These are phyloP conservation scores for Colletotrichum horii DNA, from an alignment of 2,329 filamentous ascomycete species.

Conservation along the genomic window DNA sequence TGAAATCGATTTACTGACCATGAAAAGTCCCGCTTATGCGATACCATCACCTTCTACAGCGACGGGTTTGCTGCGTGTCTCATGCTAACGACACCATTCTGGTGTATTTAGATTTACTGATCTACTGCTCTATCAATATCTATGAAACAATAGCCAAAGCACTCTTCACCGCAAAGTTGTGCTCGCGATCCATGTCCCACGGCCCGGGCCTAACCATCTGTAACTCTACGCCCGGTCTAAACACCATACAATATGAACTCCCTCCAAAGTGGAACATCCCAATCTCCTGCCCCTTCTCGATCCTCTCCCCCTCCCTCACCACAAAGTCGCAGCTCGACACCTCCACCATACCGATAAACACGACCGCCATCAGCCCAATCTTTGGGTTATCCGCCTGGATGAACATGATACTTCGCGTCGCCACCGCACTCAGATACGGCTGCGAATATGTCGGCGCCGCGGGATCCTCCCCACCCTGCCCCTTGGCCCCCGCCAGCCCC, in stretches of 20 bases:
- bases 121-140: background rate
- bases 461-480: slow-evolving; percentile 18
- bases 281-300: slow-evolving; percentile 73
- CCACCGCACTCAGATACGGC: slow-evolving; percentile 70
- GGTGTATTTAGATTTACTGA: no score
- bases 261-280: slow-evolving; percentile 87
- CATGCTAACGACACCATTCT: no score
- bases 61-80: no score
- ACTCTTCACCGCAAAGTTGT: background rate
- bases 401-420: slow-evolving; percentile 72
- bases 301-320: slow-evolving; percentile 66
- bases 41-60: no score
- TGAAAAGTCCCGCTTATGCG: no score
- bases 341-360: slow-evolving; percentile 79
- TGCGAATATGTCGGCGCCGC: slow-evolving; percentile 48
- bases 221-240: slow-evolving; percentile 60
- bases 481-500: slow-evolving; percentile 25
- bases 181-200: background rate
- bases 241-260: slow-evolving; percentile 71
- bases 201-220: slow-evolving; percentile 19
- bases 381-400: slow-evolving; percentile 71
- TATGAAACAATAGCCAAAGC: background rate
- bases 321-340: slow-evolving; percentile 76
- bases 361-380: slow-evolving; percentile 73
- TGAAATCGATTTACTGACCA: no score